phyloP scores from a whole-genome alignment of 345 rosid species.

The Aethionema arabicum region DNA sequence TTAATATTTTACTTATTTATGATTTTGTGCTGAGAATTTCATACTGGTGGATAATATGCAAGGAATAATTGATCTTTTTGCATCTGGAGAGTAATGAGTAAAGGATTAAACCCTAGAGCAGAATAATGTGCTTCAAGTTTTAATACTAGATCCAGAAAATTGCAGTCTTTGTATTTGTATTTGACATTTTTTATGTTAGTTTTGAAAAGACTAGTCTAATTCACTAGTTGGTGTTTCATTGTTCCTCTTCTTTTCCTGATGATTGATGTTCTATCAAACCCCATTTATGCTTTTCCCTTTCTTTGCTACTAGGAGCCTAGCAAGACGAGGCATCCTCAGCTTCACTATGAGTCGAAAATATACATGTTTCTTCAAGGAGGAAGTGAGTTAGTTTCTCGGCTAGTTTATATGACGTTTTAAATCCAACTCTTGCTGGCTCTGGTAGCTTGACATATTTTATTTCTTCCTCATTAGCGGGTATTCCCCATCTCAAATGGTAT shows the following conservation, averaged over 20 bases:
- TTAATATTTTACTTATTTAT: neutral
- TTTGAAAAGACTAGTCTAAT: neutral
- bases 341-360: conserved; percentile 83
- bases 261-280: neutral
- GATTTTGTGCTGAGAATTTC: conserved; percentile 6
- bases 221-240: neutral
- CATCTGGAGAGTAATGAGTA: no score
- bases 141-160: conserved; percentile 3
- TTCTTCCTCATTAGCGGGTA: conserved; percentile 53
- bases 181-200: neutral
- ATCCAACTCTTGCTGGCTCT: neutral
- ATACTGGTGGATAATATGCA: no score
- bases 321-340: conserved; percentile 91
- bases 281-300: neutral
- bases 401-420: neutral
- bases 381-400: conserved; percentile 50
- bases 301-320: conserved; percentile 60
- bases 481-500: conserved; percentile 91
- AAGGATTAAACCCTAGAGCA: no score
- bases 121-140: conserved; percentile 12
- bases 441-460: conserved; percentile 3
- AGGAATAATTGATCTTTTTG: no score
- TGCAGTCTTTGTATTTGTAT: neutral
- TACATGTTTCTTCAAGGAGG: conserved; percentile 95
- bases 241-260: neutral